Evolutionary conservation across 495 filamentous ascomycete species (phyloP).

Genomic region (Corynascus novoguineensis): DNA sequence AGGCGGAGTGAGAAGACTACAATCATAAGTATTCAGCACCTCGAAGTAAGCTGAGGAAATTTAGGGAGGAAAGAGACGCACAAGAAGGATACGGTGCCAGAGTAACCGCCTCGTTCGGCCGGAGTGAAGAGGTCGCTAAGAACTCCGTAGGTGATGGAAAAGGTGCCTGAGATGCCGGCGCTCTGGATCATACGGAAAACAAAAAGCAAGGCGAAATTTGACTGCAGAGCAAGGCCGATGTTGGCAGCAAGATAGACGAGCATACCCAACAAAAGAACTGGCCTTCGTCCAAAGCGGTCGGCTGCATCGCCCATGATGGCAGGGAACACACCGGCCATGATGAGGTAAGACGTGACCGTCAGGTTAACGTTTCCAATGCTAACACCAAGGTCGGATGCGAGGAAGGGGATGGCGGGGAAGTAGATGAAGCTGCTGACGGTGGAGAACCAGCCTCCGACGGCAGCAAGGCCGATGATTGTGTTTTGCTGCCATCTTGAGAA

Average conservation of each 20-base stretch:
- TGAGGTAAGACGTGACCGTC: constrained; percentile 37
- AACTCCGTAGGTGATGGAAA: constrained; percentile 39
- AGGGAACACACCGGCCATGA: constrained; percentile 25
- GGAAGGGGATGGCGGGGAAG: constrained; percentile 36
- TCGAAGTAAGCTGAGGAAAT: background rate
- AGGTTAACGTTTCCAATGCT: constrained; percentile 34
- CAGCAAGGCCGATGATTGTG: constrained; percentile 13
- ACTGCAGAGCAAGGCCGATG: constrained; percentile 47
- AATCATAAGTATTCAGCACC: background rate
- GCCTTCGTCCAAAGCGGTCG: constrained; percentile 42
- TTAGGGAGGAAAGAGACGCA: background rate
- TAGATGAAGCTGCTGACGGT: constrained; percentile 40
- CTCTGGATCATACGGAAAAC: constrained; percentile 48
- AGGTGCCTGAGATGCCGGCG: constrained; percentile 34
- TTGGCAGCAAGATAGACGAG: constrained; percentile 36
- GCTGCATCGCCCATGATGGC: constrained; percentile 42
- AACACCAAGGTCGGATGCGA: constrained; percentile 26
- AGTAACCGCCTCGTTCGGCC: constrained; percentile 45
- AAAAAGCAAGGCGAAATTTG: constrained; percentile 43
- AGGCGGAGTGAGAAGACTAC: constrained; percentile 28
- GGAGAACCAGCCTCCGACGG: constrained; percentile 31
- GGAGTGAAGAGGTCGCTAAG: constrained; percentile 44
- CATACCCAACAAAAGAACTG: constrained; percentile 24
- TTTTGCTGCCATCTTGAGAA: background rate
- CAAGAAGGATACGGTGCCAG: constrained; percentile 26